Evolutionary conservation across 192 early-diverging fungal species (phyloP), one percentile per base, ranked within the genome.

Genomic region (Dissophora globulifera): DNA sequence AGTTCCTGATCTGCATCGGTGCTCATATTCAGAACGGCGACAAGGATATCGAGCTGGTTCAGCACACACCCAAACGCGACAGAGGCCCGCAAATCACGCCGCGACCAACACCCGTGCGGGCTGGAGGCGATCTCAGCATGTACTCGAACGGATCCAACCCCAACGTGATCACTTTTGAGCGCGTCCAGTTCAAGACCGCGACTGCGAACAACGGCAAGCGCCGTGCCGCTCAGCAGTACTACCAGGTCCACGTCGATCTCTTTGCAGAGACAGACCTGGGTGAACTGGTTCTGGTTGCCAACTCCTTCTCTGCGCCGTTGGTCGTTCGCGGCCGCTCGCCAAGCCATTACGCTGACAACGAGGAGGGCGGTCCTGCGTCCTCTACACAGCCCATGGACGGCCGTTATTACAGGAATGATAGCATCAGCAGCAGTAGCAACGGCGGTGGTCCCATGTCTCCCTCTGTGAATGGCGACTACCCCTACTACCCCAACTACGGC

Each of bases 161-260:
- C 38, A 79, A 82, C 27, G 82, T 87, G 0, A 88, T 89, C 10
- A 92, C 93, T 41, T 98, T 94, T 74, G 95, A 98, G 57, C 87
- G 97, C 33, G 84, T 98, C 38, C 97, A 98, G 83, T 98, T 98
- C 89, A 98, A 98, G 67, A 91, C 92, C 0, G 96, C 96, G 20
- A 98, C 97, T 0, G 93, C 94, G 25, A 98, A 98, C 79, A 98
- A 96, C 64, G 94, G 94, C 50, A 95, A 95, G 78, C 88, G 96
- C 45, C 83, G 93, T 20, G 94, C 93, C 15, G 94, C 95, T 12
- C 97, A 98, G 78, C 97, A 98, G 70, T 97, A 96, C 81, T 95
- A 96, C 64, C 85, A 89, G n/a, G 83, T 98, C 40, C 71, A 85
- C 23, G 87, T 95, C 1, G 91, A 93, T 63, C 82, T 98, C 22